These are phyloP conservation scores for Cyberlindnera japonica DNA, from an alignment of 805 yeast species.

Conservation along the genomic window DNA sequence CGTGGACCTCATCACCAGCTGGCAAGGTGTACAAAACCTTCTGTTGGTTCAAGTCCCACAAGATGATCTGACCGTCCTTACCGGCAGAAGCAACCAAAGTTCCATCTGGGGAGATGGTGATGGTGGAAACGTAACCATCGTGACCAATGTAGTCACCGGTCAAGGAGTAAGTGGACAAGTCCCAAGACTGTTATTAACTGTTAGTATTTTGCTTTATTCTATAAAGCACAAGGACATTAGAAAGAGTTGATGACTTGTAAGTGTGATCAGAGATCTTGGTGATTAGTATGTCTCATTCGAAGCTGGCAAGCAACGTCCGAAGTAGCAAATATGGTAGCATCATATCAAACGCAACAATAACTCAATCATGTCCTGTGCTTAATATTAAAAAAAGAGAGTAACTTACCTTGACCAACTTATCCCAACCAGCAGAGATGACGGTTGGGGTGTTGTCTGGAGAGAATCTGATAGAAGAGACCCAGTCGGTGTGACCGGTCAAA, in stretches of 20 bases:
- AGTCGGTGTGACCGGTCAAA: slow-evolving; percentile 94
- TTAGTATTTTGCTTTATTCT: slow-evolving; percentile 38
- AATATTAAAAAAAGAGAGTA: slow-evolving; percentile 15
- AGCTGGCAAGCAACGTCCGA: slow-evolving; percentile 71
- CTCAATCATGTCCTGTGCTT: neutral
- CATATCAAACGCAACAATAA: slow-evolving; percentile 44
- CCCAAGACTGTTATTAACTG: slow-evolving; percentile 75
- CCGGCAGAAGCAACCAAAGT: slow-evolving; percentile 99
- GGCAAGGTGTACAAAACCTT: slow-evolving; percentile 86
- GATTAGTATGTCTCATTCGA: slow-evolving; percentile 96
- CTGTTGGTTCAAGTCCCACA: slow-evolving; percentile 93
- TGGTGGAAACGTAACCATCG: slow-evolving; percentile 97
- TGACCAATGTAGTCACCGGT: slow-evolving; percentile 98
- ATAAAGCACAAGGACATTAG: neutral
- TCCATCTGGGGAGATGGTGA: slow-evolving; percentile 99
- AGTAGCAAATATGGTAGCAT: slow-evolving; percentile 98
- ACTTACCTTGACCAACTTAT: slow-evolving; percentile 98
- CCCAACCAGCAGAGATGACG: slow-evolving; percentile 98
- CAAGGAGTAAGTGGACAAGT: slow-evolving; percentile 75
- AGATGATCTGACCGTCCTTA: slow-evolving; percentile 97
- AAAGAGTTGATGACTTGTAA: neutral
- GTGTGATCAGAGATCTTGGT: slow-evolving; percentile 98
- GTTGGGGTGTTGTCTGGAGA: slow-evolving; percentile 78
- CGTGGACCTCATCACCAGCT: slow-evolving; percentile 95
- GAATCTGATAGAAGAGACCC: slow-evolving; percentile 98